Base-by-base conservation (phyloP, 495 filamentous ascomycete genomes). In the Podospora comata region DNA sequence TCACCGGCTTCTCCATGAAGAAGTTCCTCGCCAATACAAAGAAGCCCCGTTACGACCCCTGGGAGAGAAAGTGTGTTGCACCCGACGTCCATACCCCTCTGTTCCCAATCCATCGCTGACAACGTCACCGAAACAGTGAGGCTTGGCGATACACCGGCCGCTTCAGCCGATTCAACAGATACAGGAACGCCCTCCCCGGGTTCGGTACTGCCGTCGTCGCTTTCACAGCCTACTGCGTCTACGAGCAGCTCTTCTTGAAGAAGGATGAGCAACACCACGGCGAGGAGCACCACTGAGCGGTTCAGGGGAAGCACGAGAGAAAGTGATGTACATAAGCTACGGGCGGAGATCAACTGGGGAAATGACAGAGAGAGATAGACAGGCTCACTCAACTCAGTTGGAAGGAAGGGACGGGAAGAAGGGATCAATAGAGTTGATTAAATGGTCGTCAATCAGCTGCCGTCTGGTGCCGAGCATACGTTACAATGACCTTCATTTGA, bases 181-280 rank as follows among this genome's bases (percentile, higher is more conserved):
- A 97, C 84, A 91, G 87, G 79, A 82, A 87, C 66, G 82, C 88
- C 65, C 90, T 99, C 79, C 95, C 95, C 32, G 95, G 95, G 61
- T 82, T 99, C 62, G 96, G 95, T 59, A 95, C 92, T 69, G 95
- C 93, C 5, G 90, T 89, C 9, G 94, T 94, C 59, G 93, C 93
- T 13, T 99, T 99, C 79, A 88, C 89, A 48, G 89, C 81, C 61
- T 99, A 99, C 81, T 91, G 93, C 80, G 85, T 84, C 53, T 96
- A 92, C 77, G 95, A 99, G 83, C 86, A 92, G 74, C 74, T 96
- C 56, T 97, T 97, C 77, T 69, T 96, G 66, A 87, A 48, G 39
- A 48, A 91, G 69, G 70, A 73, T 74, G 89, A 94, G 56, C 88
- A 91, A 64, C 91, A 94, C 73, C 84, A 89, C 71, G 85, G 76